A percentile compares a stretch with the other conserved stretches of the same genome.
Evolutionary conservation across 2,329 filamentous ascomycete species (phyloP).

Genomic region (Ophiostoma piceae): DNA sequence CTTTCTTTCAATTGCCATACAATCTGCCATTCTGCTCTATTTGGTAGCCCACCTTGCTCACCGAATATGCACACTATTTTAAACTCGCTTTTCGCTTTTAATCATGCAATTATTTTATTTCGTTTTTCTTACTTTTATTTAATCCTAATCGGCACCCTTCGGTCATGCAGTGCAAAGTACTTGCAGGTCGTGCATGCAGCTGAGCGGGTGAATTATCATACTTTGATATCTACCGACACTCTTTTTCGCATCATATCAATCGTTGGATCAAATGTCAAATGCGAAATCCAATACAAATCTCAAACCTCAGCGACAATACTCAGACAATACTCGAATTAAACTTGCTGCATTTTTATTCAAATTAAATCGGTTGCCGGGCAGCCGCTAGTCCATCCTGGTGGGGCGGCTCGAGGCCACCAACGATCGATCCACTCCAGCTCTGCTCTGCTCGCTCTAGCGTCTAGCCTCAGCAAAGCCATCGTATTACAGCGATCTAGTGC

Average conservation of each 20-base stretch:
- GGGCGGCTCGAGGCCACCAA: conserved; percentile 14
- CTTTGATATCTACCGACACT: background rate
- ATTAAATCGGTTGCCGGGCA: conserved; percentile 22
- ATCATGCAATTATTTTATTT: too few species aligned
- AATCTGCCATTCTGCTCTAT: too few species aligned
- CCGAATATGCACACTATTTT: background rate
- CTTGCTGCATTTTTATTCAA: background rate
- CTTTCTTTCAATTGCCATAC: background rate
- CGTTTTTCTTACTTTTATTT: too few species aligned
- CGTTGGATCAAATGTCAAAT: too few species aligned
- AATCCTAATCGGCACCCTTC: background rate
- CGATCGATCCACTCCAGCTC: background rate
- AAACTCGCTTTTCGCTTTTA: background rate
- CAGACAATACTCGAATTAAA: conserved; percentile 1
- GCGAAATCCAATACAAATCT: background rate
- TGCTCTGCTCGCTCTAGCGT: background rate
- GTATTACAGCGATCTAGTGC: background rate
- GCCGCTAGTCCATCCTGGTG: conserved; percentile 14
- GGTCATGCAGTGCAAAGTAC: background rate
- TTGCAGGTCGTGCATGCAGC: background rate
- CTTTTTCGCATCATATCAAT: too few species aligned
- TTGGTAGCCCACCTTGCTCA: background rate
- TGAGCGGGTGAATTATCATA: background rate
- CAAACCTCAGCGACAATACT: background rate
- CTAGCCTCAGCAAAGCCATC: background rate